A percentile compares a stretch with the other conserved stretches of the same genome.
phyloP scores from a whole-genome alignment of 257 asterid species.

The Solanum corneliomulleri region DNA sequence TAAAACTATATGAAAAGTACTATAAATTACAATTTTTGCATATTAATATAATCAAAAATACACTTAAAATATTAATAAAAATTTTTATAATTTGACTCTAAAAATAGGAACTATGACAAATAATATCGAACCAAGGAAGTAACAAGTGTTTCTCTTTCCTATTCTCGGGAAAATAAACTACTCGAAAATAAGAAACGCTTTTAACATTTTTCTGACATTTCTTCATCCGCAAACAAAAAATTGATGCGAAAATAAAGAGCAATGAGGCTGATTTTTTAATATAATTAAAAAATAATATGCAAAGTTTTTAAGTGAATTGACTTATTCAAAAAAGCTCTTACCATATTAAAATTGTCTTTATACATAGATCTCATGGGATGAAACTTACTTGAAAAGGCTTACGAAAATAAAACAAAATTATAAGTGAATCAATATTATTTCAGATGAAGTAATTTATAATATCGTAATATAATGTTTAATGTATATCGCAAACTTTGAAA shows the following conservation, averaged over 20 bases:
- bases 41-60: too few species aligned
- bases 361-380: background rate
- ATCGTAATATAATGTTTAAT: background rate
- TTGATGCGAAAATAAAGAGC: background rate
- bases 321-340: background rate
- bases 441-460: background rate
- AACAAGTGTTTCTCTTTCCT: background rate
- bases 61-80: too few species aligned
- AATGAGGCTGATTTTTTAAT: background rate
- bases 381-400: background rate
- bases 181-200: background rate
- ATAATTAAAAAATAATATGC: background rate
- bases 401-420: background rate
- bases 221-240: background rate
- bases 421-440: background rate
- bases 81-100: too few species aligned
- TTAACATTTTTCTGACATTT: background rate
- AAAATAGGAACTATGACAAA: fast-evolving
- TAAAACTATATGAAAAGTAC: too few species aligned
- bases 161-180: too few species aligned
- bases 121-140: fast-evolving
- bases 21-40: too few species aligned
- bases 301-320: background rate
- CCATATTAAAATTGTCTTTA: background rate
- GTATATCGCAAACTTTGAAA: background rate